These are phyloP conservation scores for Gillenia trifoliata DNA, from an alignment of 306 rosid genomes.

Conservation along the genomic window DNA sequence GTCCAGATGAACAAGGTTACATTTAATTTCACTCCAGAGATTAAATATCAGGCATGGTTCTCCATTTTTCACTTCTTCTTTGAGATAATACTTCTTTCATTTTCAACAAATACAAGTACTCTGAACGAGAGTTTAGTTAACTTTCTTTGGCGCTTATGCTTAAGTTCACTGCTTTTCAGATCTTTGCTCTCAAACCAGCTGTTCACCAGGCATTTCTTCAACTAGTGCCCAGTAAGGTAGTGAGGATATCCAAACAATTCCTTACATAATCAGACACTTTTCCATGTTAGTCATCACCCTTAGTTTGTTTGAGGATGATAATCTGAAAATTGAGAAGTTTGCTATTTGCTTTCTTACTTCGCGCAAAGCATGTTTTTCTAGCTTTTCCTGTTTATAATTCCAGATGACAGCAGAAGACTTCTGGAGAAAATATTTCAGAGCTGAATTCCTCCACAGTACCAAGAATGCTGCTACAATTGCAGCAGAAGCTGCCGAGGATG, in stretches of 20 bases:
- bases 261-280: slow-evolving; percentile 3
- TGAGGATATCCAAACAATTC: slow-evolving; percentile 19
- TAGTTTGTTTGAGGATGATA: neutral
- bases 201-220: slow-evolving; percentile 86
- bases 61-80: slow-evolving; percentile 15
- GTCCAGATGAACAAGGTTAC: slow-evolving; percentile 87
- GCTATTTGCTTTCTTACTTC: slow-evolving; percentile 1
- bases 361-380: slow-evolving; percentile 7
- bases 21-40: slow-evolving; percentile 91
- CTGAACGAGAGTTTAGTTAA: neutral
- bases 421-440: slow-evolving; percentile 92
- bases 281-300: neutral
- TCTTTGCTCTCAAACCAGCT: slow-evolving; percentile 91
- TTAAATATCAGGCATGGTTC: slow-evolving; percentile 75
- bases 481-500: slow-evolving; percentile 99
- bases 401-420: slow-evolving; percentile 92
- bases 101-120: neutral
- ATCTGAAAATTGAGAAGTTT: neutral
- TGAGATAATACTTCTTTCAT: neutral
- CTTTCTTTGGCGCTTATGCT: neutral
- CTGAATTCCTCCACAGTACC: slow-evolving; percentile 85
- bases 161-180: slow-evolving; percentile 44
- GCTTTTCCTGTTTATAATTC: slow-evolving; percentile 18
- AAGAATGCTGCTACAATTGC: slow-evolving; percentile 80
- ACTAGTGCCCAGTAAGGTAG: slow-evolving; percentile 83